These are phyloP conservation scores for Starmerella lactis-condensi DNA, from an alignment of 805 yeast genomes.

Conservation along the genomic window DNA sequence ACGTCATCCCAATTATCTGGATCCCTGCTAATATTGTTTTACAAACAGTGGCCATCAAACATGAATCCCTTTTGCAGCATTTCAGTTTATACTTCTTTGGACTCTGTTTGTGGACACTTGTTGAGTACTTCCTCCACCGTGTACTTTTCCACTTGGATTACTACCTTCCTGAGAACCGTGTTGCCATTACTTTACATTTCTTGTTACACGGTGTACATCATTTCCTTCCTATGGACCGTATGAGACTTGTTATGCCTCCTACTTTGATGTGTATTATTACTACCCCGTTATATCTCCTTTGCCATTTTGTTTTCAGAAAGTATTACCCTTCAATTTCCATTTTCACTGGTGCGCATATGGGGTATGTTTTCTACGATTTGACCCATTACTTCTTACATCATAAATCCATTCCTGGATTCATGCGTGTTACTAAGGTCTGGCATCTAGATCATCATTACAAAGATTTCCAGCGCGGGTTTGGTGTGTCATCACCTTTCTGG, in stretches of 20 bases:
- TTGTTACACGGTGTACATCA: conserved; percentile 91
- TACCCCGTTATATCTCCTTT: conserved; percentile 62
- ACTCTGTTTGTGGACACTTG: conserved; percentile 78
- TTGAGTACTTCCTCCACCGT: conserved; percentile 78
- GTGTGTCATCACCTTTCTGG: conserved; percentile 90
- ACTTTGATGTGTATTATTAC: conserved; percentile 54
- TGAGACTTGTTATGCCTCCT: conserved; percentile 93
- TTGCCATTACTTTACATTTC: conserved; percentile 69
- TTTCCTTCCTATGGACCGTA: conserved; percentile 88
- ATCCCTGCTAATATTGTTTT: conserved; percentile 56
- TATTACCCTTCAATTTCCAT: conserved; percentile 74
- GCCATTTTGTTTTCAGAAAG: conserved; percentile 53
- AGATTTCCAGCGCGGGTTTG: conserved; percentile 90
- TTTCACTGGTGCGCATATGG: conserved; percentile 89
- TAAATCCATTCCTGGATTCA: conserved; percentile 52
- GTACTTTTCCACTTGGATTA: conserved; percentile 84
- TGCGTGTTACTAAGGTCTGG: conserved; percentile 67
- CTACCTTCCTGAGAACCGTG: conserved; percentile 61
- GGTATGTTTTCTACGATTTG: conserved; percentile 78
- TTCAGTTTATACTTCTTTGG: conserved; percentile 50
- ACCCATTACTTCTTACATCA: conserved; percentile 94
- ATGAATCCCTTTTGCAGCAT: conserved; percentile 22
- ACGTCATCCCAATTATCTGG: conserved; percentile 77
- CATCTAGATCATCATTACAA: conserved; percentile 97
- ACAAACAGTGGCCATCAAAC: conserved; percentile 40